Base-by-base conservation (phyloP, 176 grass and related monocot genomes). In the Triticum turgidum region DNA sequence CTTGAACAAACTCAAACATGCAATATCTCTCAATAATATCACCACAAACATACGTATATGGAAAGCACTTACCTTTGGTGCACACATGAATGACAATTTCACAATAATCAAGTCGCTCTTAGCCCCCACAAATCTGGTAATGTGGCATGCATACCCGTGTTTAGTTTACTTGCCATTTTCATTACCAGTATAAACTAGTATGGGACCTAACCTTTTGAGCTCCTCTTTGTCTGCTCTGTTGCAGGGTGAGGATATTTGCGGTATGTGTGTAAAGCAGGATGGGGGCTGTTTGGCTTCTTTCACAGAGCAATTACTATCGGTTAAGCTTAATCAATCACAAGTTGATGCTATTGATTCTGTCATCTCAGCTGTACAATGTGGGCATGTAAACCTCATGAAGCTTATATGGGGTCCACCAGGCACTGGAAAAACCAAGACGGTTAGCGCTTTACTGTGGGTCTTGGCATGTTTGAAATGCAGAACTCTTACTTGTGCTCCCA, bases 341-440 rank as follows among this genome's bases (percentile, higher is more conserved):
- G 20, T 89, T 3, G 82, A 86, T 77, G 92, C 75, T 21, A 18
- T 97, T 69, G 59, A 82, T 65, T 88, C 85, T 74, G 85, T 89
- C 22, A 72, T 93, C 74, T 91, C 82, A 59, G 87, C 89, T 32
- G 37, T 91, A 18, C 32, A 17, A 76, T 86, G 84, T 73, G 51
- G n/a, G 49, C 82, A 83, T 91, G 66, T 77, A 33, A 81, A 87
- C 76, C 84, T 82, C 62, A 84, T 89, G 9, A 86, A 93, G 80
- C 90, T 97, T 87, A 80, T 94, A 61, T 91, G 92, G 90, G 95
- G 95, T 2, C 95, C 95, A 81, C 95, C 92, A 81, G 92, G 95
- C 49, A 94, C 92, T n/a, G 90, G 95, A 41, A 94, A 97, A 63
- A 97, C 95, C 33, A 97, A 90, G 54, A 97, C 89, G 1, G 54